These are phyloP conservation scores for Ensete ventricosum DNA, from an alignment of 176 grass and related monocot genomes.

Conservation along the genomic window DNA sequence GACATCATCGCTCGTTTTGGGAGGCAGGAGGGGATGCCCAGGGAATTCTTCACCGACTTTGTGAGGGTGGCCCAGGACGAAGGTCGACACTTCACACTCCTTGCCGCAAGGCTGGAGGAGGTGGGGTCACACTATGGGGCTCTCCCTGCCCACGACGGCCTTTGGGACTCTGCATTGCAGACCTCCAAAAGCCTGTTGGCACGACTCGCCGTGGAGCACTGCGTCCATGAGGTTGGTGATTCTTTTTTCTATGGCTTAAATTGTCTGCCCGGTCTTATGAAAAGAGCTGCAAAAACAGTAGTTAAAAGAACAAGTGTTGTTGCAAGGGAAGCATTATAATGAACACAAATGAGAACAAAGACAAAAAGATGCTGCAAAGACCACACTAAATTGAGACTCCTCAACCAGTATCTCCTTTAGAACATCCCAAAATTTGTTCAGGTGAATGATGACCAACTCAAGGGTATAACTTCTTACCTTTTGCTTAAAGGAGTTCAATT, in stretches of 20 bases:
- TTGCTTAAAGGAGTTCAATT: no score
- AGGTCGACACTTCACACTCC: constrained; percentile 54
- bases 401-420: neutral
- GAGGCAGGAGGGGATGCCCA: constrained; percentile 43
- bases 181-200: constrained; percentile 57
- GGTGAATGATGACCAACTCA: neutral
- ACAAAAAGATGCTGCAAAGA: neutral
- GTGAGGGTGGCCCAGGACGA: constrained; percentile 63
- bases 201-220: constrained; percentile 81
- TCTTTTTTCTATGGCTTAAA: neutral
- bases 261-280: neutral
- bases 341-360: neutral
- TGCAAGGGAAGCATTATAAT: no score
- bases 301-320: neutral
- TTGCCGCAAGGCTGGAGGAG: constrained; percentile 48
- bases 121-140: constrained; percentile 71
- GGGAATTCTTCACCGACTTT: constrained; percentile 80
- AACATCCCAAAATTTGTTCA: neutral
- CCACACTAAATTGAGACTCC: neutral
- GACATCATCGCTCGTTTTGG: constrained; percentile 86
- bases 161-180: constrained; percentile 76
- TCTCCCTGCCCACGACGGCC: constrained; percentile 73
- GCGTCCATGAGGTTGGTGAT: constrained; percentile 65
- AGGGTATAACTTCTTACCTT: neutral
- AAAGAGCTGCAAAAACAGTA: neutral